These are phyloP conservation scores for Microcos paniculata DNA, from an alignment of 345 rosid species.

Conservation along the genomic window DNA sequence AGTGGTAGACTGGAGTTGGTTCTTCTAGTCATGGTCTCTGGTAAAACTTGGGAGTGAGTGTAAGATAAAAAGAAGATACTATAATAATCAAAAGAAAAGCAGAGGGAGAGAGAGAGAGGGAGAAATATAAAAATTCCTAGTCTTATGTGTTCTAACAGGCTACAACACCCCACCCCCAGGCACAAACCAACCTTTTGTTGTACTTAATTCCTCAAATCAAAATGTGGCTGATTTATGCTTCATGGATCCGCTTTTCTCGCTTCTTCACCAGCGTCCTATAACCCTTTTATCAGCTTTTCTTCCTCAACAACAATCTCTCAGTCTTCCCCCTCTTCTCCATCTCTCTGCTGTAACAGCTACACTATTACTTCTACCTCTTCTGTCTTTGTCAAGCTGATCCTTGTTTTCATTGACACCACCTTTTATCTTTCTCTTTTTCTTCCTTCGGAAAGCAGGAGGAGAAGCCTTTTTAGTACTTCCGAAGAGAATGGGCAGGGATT, in stretches of 20 bases:
- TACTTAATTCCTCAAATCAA: constrained; percentile 23
- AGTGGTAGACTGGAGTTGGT: neutral
- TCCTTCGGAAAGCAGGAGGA: neutral
- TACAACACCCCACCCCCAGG: neutral
- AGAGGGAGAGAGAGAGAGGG: neutral
- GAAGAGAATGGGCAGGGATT: constrained; percentile 53
- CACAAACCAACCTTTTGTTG: neutral
- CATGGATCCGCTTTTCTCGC: constrained; percentile 48
- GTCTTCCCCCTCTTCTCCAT: neutral
- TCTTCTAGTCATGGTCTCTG: constrained; percentile 21
- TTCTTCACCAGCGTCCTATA: constrained; percentile 16
- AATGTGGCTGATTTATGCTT: constrained; percentile 24
- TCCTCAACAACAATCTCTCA: neutral
- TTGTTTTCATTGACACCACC: neutral
- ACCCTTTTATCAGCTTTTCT: constrained; percentile 8
- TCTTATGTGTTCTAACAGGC: neutral
- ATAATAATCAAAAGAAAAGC: neutral
- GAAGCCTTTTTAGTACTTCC: neutral
- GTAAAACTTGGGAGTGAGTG: constrained; percentile 45
- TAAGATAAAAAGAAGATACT: neutral
- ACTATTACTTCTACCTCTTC: neutral
- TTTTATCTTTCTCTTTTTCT: constrained; percentile 10
- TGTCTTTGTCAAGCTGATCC: constrained; percentile 25
- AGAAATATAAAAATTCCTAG: neutral
- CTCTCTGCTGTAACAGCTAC: constrained; percentile 13